Evolutionary conservation across 202 grass and related monocot genomes (phyloP), one percentile per base, ranked within the genome.

Genomic region (Zoysia matrella): DNA sequence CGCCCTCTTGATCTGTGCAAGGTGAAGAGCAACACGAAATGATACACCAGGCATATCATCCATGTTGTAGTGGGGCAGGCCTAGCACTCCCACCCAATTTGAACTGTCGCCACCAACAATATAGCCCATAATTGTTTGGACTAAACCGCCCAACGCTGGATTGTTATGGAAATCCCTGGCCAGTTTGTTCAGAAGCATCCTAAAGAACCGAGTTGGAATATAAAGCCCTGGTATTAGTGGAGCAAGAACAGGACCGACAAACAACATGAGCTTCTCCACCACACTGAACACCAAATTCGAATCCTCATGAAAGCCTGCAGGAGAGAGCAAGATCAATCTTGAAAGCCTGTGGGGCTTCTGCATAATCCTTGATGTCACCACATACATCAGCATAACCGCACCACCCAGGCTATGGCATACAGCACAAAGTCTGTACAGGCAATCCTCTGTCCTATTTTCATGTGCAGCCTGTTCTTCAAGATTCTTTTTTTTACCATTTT

Each of bases 11-110:
- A 98, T 95, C 75, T 98, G 95, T 4, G 95, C 87, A 44, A 98
- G 92, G 82, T 98, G 95, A 79, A 98, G 81, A 6, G 83, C 90
- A 11, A 98, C 95, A 78, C 91, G 90, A 75, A 98, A 92, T 11
- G 95, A 98, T 18, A 97, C 92, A 54, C 95, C 95, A n/a, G 95
- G 95, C 95, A 97, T 97, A 79, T 97, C 95, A 82, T 98, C 91
- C 90, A 98, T 95, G 82, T 98, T 98, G 70, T 98, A 98, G 76
- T 95, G 95, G 2, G 95, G 95, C 69, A 98, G 86, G 30, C 95
- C 92, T 4, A 98, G 86, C 22, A 92, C 95, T 67, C 95, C 95
- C 9, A 98, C 90, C 95, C 95, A 98, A 77, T 98, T 95, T 53
- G 95, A 98, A 84, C 92, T 98, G 73, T 98, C 92, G 4, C 95